Percentiles rank a stretch among this genome's conserved stretches.
phyloP scores from a whole-genome alignment of 2,329 filamentous ascomycete genomes.

The Ceratocystis smalleyi region DNA sequence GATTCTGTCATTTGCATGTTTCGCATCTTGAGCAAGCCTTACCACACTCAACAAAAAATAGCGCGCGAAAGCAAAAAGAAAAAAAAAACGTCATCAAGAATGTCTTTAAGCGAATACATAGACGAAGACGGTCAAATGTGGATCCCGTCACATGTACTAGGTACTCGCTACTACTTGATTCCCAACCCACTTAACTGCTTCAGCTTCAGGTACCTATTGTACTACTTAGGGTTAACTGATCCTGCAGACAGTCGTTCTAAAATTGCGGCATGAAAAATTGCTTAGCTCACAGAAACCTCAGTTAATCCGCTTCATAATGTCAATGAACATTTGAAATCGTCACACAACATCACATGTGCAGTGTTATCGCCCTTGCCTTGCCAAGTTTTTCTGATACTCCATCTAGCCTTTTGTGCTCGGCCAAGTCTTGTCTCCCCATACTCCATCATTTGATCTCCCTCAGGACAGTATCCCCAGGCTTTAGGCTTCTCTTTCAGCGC shows the following conservation, averaged over 20 bases:
- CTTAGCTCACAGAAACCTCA: not conserved
- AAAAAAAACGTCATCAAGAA: not conserved
- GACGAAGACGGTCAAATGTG: conserved; percentile 2
- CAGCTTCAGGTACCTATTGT: not conserved
- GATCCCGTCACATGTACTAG: not conserved
- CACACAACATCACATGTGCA: not conserved
- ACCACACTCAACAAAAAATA: too few relatives aligned
- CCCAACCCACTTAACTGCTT: not conserved
- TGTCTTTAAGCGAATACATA: not conserved
- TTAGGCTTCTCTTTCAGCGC: not conserved
- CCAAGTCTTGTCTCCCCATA: not conserved
- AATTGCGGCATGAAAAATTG: not conserved
- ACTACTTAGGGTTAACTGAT: not conserved
- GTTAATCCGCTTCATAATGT: not conserved
- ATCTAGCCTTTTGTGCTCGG: not conserved
- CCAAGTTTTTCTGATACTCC: not conserved
- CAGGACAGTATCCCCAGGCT: not conserved
- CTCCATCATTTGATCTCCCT: not conserved
- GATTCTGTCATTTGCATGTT: not conserved
- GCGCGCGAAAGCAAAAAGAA: not conserved
- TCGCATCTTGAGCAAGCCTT: too few relatives aligned
- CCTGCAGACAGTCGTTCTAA: not conserved
- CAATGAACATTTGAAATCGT: not conserved
- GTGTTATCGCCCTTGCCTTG: not conserved
- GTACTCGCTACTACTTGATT: not conserved